Evolutionary conservation across 2,329 filamentous ascomycete species (phyloP).

Genomic region (Fusarium pseudoanthophilum): DNA sequence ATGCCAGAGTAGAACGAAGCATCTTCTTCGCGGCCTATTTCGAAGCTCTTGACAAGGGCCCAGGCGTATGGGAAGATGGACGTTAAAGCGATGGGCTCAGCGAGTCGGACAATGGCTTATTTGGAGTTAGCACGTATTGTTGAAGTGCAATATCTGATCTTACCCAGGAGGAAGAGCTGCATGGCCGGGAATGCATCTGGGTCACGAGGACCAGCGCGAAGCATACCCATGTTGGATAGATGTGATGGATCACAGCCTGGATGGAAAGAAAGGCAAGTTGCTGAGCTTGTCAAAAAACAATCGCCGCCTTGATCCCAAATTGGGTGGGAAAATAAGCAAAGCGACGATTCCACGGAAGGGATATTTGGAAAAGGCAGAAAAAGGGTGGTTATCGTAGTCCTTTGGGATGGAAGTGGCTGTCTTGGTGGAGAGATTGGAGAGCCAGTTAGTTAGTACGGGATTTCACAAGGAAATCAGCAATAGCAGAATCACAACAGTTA

Average conservation of each 20-base stretch:
- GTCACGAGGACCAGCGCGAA: conserved; percentile 64
- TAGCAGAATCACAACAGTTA: conserved; percentile 23
- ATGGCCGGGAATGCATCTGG: conserved; percentile 81
- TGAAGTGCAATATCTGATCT: conserved; percentile 58
- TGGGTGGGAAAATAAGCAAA: conserved; percentile 2
- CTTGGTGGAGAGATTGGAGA: conserved; percentile 8
- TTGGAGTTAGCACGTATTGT: conserved; percentile 43
- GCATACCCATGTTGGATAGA: conserved; percentile 59
- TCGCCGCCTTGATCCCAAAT: conserved; percentile 3
- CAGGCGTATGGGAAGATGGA: conserved; percentile 94
- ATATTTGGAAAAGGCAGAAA: conserved; percentile 6
- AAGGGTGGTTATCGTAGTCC: conserved; percentile 2
- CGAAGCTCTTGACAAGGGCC: conserved; percentile 81
- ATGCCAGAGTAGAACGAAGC: conserved; percentile 89
- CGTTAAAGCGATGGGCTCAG: conserved; percentile 91
- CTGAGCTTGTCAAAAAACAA: conserved; percentile 9
- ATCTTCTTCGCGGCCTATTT: conserved; percentile 77
- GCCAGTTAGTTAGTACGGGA: conserved; percentile 13
- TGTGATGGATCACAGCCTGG: conserved; percentile 1
- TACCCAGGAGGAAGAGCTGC: conserved; percentile 88
- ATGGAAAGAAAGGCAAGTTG: conserved; percentile 4
- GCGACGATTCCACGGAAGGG: not conserved
- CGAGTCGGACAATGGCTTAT: conserved; percentile 87
- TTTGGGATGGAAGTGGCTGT: conserved; percentile 5
- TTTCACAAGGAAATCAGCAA: conserved; percentile 24